These are phyloP conservation scores for Candida schatavii DNA, from an alignment of 805 yeast genomes.

Conservation along the genomic window DNA sequence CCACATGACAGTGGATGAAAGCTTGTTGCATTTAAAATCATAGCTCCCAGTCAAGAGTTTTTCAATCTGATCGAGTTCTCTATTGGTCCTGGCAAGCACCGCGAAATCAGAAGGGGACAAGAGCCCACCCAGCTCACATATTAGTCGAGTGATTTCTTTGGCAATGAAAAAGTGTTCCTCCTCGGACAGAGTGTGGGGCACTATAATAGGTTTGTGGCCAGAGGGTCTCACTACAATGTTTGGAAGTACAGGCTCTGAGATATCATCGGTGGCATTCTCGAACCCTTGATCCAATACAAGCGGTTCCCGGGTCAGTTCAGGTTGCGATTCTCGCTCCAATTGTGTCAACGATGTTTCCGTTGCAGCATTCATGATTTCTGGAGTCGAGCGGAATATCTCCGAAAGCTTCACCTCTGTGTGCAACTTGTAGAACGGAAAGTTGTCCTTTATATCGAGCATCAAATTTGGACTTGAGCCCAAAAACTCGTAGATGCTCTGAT, in stretches of 20 bases:
- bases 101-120: slow-evolving; percentile 50
- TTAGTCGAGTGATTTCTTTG: slow-evolving; percentile 42
- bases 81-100: slow-evolving; percentile 51
- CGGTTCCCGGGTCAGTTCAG: too few relatives aligned
- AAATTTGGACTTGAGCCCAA: slow-evolving; percentile 48
- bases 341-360: slow-evolving; percentile 13
- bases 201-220: slow-evolving; percentile 23
- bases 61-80: slow-evolving; percentile 40
- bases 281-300: too few relatives aligned
- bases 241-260: slow-evolving; percentile 8
- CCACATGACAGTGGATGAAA: slow-evolving; percentile 54
- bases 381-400: slow-evolving; percentile 62
- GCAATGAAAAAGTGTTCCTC: slow-evolving; percentile 45
- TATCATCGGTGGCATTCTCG: too few relatives aligned
- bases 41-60: slow-evolving; percentile 31
- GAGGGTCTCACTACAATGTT: slow-evolving; percentile 7
- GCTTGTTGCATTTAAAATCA: slow-evolving; percentile 42
- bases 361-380: slow-evolving; percentile 51
- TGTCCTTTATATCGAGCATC: slow-evolving; percentile 21
- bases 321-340: slow-evolving; percentile 1
- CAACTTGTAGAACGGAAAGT: slow-evolving; percentile 16
- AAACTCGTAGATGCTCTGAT: slow-evolving; percentile 69
- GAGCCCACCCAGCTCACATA: slow-evolving; percentile 38
- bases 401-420: slow-evolving; percentile 33
- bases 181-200: slow-evolving; percentile 11